Base-by-base conservation (phyloP, 2,329 filamentous ascomycete genomes). In the Calonectria leucothoes region DNA sequence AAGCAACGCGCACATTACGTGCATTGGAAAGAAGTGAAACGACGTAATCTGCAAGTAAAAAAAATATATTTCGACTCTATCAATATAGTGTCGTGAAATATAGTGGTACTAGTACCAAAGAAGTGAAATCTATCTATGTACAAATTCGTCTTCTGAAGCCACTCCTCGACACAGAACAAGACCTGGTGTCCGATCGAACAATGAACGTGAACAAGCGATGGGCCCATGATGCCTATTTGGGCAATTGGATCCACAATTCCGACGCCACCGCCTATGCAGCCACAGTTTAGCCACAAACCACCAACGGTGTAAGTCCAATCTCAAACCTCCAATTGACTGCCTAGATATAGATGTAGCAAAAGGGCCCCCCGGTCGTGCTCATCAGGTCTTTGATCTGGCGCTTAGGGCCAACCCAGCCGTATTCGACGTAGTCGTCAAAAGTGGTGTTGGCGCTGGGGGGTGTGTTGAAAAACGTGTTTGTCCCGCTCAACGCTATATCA, bases 331-430 rank as follows among this genome's bases (percentile, higher is more conserved):
- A 45, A 17, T 45, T 45, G 39, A 17, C 39, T 8, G 17, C 14
- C 66, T 82, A 84, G 45, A 84, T 39, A 59, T 84, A 84, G 65
- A 81, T 74, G 27, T 81, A 81, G 57, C 83, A 85, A 55, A 84
- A 83, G 3, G 82, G 83, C 7, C 82, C 82, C 25, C 78, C 77
- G 1, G 83, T 61, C 1, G 82, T 83, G 70, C 79, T 83, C 75
- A 84, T 74, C 5, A 83, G 72, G 25, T 82, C 81, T 66, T 79
- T 78, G 64, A 85, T 86, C 57, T 81, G 75, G 11, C 69, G 66
- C 48, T 72, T 66, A 20, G 75, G 51, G 4, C 75, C 81, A 33
- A 77, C 75, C 48, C 76, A 80, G 6, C 80, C 81, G 52, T 83
- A 72, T 49, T 80, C 67, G 6, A 84, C 72, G 20, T 76, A 59